Percentiles rank a stretch among this genome's conserved stretches.
These are phyloP conservation scores for Puccinia novopanici DNA, from an alignment of 1,284 basidiomycete genomes.

Conservation along the genomic window DNA sequence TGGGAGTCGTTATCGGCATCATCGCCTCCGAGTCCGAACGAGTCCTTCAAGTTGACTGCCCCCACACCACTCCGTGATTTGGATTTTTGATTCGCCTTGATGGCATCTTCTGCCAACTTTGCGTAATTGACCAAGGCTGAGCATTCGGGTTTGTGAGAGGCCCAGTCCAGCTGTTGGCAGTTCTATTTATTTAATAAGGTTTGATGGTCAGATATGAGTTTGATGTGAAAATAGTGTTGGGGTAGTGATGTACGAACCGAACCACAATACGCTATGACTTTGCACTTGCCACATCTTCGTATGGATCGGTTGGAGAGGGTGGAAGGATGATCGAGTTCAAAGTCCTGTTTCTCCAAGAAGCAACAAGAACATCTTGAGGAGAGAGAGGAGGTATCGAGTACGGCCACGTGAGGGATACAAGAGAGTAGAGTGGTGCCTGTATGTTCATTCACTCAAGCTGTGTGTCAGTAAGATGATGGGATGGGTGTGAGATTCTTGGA, in stretches of 20 bases:
- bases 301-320: conserved; percentile 1
- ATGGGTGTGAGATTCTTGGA: background rate
- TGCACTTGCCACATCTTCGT: conserved; percentile 73
- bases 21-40: conserved; percentile 25
- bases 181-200: background rate
- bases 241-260: conserved; percentile 63
- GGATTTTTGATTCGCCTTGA: conserved; percentile 50
- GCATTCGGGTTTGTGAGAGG: conserved; percentile 75
- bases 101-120: conserved; percentile 15
- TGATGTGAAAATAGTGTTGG: background rate
- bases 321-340: conserved; percentile 51
- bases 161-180: conserved; percentile 79
- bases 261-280: conserved; percentile 71
- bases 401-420: conserved; percentile 67
- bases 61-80: conserved; percentile 51
- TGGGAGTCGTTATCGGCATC: conserved; percentile 31
- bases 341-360: conserved; percentile 59
- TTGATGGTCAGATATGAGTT: background rate
- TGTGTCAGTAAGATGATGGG: no score
- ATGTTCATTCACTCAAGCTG: background rate
- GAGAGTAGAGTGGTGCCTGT: conserved; percentile 68
- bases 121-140: conserved; percentile 62
- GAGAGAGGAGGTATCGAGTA: conserved; percentile 70
- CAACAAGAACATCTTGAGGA: conserved; percentile 71
- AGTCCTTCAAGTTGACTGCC: background rate